Conservation (phyloP, 139 green algal species). For the Coelastrella sp. region DNA sequence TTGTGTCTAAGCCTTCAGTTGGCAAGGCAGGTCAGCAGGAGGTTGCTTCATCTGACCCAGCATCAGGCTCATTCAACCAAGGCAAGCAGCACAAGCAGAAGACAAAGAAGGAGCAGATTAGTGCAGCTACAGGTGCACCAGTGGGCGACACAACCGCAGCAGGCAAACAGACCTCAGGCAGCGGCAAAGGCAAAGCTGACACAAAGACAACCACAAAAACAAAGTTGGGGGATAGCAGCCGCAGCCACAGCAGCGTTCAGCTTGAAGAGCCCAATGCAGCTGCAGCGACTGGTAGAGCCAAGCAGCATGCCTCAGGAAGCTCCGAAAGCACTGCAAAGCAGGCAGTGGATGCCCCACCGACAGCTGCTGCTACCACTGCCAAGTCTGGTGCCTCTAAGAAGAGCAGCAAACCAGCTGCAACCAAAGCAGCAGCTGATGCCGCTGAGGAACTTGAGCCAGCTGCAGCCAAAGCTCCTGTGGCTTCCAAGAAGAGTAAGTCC, state of each 20-base stretch:
- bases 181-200: neutral
- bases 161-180: neutral
- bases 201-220: neutral
- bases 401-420: neutral
- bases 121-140: neutral
- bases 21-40: neutral
- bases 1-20: neutral
- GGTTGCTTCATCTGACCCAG: too few relatives aligned
- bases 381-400: neutral
- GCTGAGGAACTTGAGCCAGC: neutral
- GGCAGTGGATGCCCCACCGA: neutral
- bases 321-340: neutral
- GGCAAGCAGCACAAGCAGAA: neutral
- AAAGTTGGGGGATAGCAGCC: neutral
- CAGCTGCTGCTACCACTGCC: neutral
- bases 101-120: neutral
- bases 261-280: neutral
- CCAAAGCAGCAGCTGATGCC: neutral
- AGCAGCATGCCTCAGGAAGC: neutral
- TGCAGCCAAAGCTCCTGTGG: conserved; percentile 4
- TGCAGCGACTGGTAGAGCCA: neutral
- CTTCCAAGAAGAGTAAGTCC: neutral
- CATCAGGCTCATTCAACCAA: neutral
- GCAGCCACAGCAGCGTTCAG: neutral
- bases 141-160: neutral